Conservation (phyloP, 306 rosid species). For the Cicer yamashitae region DNA sequence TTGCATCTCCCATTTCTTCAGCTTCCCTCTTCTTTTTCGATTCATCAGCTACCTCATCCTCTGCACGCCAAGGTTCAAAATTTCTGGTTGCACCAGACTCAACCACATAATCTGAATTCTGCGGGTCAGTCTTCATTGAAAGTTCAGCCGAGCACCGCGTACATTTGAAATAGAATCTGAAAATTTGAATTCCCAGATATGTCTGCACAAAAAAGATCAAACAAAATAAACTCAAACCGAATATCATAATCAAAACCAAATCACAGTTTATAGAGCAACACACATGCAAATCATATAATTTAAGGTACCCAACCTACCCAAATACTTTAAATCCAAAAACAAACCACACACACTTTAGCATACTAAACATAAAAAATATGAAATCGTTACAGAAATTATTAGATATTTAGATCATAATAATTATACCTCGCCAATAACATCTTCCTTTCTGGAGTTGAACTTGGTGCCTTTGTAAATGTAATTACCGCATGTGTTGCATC, state of each 20-base stretch:
- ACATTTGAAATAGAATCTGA: slow-evolving; percentile 86
- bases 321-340: too few species aligned
- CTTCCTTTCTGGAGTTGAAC: slow-evolving; percentile 59
- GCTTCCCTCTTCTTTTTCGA: slow-evolving; percentile 62
- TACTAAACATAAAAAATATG: background rate
- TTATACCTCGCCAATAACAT: slow-evolving; percentile 55
- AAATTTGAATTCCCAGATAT: slow-evolving; percentile 84
- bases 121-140: slow-evolving; percentile 87
- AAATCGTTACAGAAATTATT: background rate
- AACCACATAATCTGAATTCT: slow-evolving; percentile 84
- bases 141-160: slow-evolving; percentile 91
- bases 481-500: slow-evolving; percentile 82
- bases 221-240: background rate
- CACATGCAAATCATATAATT: too few species aligned
- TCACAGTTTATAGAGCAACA: slow-evolving; percentile 9
- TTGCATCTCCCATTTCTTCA: slow-evolving; percentile 90
- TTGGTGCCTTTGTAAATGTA: slow-evolving; percentile 61
- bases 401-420: background rate
- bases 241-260: slow-evolving; percentile 28
- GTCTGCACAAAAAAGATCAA: slow-evolving; percentile 59
- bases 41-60: slow-evolving; percentile 69
- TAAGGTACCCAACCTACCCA: too few species aligned
- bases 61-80: slow-evolving; percentile 80
- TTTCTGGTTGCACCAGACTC: slow-evolving; percentile 76
- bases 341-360: background rate